Percentiles rank a stretch among this genome's conserved stretches.
Evolutionary conservation across 108 stramenopile species (phyloP).

Genomic region (Hondaea fermentalgiana): DNA sequence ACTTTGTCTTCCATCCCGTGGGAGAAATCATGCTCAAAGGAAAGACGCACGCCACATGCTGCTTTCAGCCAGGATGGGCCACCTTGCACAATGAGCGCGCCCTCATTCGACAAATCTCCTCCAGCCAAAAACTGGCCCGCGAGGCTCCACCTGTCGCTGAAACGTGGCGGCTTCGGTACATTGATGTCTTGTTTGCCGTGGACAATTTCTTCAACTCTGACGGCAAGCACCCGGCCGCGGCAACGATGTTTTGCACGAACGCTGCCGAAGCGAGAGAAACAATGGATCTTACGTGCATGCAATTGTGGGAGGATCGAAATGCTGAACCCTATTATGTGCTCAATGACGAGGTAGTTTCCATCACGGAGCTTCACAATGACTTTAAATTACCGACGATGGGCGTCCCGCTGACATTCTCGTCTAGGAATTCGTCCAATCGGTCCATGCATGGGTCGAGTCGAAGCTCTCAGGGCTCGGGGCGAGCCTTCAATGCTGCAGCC

Average conservation of each 20-base stretch:
- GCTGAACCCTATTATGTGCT: not conserved
- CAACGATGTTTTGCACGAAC: not conserved
- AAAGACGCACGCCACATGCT: slow-evolving; percentile 27
- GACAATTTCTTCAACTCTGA: not conserved
- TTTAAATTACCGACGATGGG: not conserved
- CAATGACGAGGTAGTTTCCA: not conserved
- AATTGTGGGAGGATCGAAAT: not conserved
- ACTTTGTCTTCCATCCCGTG: slow-evolving; percentile 34
- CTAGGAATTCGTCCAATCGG: too few species aligned
- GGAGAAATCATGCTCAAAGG: slow-evolving; percentile 48
- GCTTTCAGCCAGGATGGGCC: slow-evolving; percentile 34
- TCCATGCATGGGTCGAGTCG: too few species aligned
- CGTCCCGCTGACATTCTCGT: too few species aligned
- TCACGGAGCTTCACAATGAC: not conserved
- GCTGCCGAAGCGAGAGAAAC: not conserved
- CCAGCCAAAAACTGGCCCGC: not conserved
- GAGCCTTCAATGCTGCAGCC: not conserved
- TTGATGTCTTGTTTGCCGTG: not conserved
- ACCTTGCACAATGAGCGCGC: not conserved
- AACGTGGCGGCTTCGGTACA: not conserved
- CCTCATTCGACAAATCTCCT: not conserved
- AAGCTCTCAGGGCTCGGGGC: too few species aligned
- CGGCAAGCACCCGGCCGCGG: not conserved
- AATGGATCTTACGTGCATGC: not conserved
- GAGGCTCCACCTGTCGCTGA: not conserved